Percentiles rank a stretch among this genome's conserved stretches.
phyloP scores from a whole-genome alignment of 768 basidiomycete genomes.

The Calocybe indica region DNA sequence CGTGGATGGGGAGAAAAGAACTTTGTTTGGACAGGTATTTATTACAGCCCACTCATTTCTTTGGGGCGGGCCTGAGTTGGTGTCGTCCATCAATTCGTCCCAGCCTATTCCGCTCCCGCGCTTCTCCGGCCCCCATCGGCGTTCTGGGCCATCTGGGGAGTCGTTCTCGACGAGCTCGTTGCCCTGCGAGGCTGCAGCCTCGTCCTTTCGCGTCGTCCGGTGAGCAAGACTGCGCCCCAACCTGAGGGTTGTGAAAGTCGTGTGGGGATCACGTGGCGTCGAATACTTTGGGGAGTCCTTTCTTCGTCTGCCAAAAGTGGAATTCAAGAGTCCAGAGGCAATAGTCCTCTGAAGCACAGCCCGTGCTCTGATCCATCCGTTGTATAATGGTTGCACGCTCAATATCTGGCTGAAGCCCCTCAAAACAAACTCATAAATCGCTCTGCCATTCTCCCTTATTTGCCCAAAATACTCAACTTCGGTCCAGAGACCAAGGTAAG shows the following conservation, averaged over 20 bases:
- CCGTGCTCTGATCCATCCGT: too few species aligned
- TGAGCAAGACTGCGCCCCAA: not conserved
- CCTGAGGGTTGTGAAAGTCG: not conserved
- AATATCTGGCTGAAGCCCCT: too few species aligned
- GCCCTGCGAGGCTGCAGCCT: not conserved
- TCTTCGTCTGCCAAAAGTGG: not conserved
- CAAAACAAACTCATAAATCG: too few species aligned
- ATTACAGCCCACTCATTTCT: slow-evolving; percentile 11
- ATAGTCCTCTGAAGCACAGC: too few species aligned
- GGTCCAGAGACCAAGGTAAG: too few species aligned
- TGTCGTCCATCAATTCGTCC: slow-evolving; percentile 6
- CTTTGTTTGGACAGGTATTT: slow-evolving; percentile 11
- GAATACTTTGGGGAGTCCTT: slow-evolving; percentile 6
- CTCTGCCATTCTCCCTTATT: too few species aligned
- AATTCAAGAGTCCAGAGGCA: not conserved
- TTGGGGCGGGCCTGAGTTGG: slow-evolving; percentile 11
- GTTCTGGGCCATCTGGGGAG: not conserved
- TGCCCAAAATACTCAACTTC: too few species aligned
- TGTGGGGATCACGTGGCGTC: slow-evolving; percentile 1
- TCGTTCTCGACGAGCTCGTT: not conserved
- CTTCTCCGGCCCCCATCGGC: slow-evolving; percentile 1
- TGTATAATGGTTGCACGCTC: too few species aligned
- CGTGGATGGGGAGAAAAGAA: not conserved
- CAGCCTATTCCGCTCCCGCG: slow-evolving; percentile 3
- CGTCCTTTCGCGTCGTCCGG: not conserved